Evolutionary conservation across 2,329 filamentous ascomycete species (phyloP).

Genomic region (Phaeosphaeria sp.): DNA sequence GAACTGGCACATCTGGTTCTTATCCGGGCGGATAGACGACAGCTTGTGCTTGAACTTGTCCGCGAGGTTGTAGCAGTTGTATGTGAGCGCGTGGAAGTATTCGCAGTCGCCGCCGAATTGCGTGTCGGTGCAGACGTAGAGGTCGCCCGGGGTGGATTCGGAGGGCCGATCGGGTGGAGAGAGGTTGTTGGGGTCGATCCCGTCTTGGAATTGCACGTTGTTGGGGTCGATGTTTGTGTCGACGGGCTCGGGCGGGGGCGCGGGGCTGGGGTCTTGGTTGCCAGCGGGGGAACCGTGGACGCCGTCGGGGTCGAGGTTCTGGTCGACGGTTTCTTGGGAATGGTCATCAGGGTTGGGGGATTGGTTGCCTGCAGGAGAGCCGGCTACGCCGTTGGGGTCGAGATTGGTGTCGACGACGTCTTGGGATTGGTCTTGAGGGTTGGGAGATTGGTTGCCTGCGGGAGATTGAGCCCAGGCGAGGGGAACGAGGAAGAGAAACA

Average conservation of each 20-base stretch:
- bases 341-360: too few relatives aligned
- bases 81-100: neutral
- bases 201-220: neutral
- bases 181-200: neutral
- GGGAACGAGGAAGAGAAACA: neutral
- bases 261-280: neutral
- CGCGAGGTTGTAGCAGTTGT: slow-evolving; percentile 6
- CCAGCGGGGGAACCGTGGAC: too few relatives aligned
- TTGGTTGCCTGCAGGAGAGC: too few relatives aligned
- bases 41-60: neutral
- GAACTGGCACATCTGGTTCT: slow-evolving; percentile 4
- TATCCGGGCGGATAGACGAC: slow-evolving; percentile 3
- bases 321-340: too few relatives aligned
- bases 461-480: neutral
- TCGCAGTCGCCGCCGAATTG: slow-evolving; percentile 6
- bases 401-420: too few relatives aligned
- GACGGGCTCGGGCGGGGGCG: neutral
- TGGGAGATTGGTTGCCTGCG: too few relatives aligned
- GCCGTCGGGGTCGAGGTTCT: too few relatives aligned
- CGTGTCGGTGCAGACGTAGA: slow-evolving; percentile 7
- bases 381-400: too few relatives aligned
- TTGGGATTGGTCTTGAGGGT: too few relatives aligned
- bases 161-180: neutral
- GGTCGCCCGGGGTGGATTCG: slow-evolving; percentile 3
- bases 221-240: neutral